These are phyloP conservation scores for Taphrina confusa DNA, from an alignment of 1,139 yeast species.

Conservation along the genomic window DNA sequence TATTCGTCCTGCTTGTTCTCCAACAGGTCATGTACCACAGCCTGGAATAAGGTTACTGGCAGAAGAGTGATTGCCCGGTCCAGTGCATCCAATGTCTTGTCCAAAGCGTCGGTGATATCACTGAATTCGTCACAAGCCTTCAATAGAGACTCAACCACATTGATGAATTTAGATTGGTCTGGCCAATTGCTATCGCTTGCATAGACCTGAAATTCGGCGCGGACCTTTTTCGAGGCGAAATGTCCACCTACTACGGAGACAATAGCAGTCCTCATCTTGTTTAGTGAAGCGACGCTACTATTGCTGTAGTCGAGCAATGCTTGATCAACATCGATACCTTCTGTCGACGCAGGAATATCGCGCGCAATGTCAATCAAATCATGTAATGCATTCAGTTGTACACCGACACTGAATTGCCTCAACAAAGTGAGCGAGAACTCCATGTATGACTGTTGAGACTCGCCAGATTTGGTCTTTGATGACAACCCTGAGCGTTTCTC, in stretches of 20 bases:
- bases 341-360: conserved; percentile 7
- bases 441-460: conserved; percentile 60
- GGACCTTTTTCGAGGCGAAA: conserved; percentile 22
- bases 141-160: conserved; percentile 21
- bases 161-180: conserved; percentile 6
- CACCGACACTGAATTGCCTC: conserved; percentile 17
- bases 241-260: conserved; percentile 22
- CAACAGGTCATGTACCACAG: conserved; percentile 18
- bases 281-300: not conserved
- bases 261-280: conserved; percentile 7
- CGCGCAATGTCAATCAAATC: conserved; percentile 20
- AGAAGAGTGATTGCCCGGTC: conserved; percentile 35
- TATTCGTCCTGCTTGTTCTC: conserved; percentile 8
- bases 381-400: conserved; percentile 17
- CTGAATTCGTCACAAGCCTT: conserved; percentile 17
- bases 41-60: conserved; percentile 22
- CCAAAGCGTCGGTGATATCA: conserved; percentile 10
- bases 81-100: conserved; percentile 28
- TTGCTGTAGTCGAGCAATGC: not conserved
- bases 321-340: not conserved
- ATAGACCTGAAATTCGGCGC: conserved; percentile 22
- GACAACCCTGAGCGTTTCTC: conserved; percentile 69
- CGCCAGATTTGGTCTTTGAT: conserved; percentile 48
- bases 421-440: conserved; percentile 34
- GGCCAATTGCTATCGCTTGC: conserved; percentile 16